Conservation (phyloP, 495 filamentous ascomycete species). For the Aspergillus campestris region DNA sequence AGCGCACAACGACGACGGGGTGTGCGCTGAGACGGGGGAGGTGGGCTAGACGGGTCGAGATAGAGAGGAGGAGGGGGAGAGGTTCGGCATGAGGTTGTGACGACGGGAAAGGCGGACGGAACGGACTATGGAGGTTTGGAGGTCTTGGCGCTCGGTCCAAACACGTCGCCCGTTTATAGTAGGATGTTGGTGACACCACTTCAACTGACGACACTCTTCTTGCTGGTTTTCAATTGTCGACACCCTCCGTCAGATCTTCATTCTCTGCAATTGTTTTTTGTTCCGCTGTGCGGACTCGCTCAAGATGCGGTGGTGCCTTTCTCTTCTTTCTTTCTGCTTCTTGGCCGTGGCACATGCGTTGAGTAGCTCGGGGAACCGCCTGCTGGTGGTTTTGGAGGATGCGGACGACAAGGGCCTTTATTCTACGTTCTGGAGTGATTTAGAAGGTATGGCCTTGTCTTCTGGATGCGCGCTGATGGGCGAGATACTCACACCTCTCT, state of each 20-base stretch:
- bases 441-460: slow-evolving; percentile 54
- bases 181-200: slow-evolving; percentile 12
- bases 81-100: slow-evolving; percentile 26
- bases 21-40: background rate
- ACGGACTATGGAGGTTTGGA: slow-evolving; percentile 4
- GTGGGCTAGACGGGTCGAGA: slow-evolving; percentile 7
- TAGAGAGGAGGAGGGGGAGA: slow-evolving; percentile 22
- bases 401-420: slow-evolving; percentile 67
- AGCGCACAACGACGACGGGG: background rate
- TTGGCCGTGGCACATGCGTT: slow-evolving; percentile 60
- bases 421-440: slow-evolving; percentile 71
- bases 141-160: slow-evolving; percentile 40
- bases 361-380: slow-evolving; percentile 69
- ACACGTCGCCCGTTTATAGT: slow-evolving; percentile 41
- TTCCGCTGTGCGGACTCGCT: slow-evolving; percentile 35
- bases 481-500: slow-evolving; percentile 13
- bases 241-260: slow-evolving; percentile 8
- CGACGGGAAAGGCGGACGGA: slow-evolving; percentile 13
- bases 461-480: background rate
- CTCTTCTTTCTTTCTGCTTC: slow-evolving; percentile 56
- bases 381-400: slow-evolving; percentile 85
- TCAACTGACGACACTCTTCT: slow-evolving; percentile 11
- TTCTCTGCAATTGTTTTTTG: slow-evolving; percentile 13
- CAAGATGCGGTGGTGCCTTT: slow-evolving; percentile 70
- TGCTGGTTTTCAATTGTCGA: slow-evolving; percentile 12